Base-by-base conservation (phyloP, 768 basidiomycete species). In the Lactifluus hygrophoroides region DNA sequence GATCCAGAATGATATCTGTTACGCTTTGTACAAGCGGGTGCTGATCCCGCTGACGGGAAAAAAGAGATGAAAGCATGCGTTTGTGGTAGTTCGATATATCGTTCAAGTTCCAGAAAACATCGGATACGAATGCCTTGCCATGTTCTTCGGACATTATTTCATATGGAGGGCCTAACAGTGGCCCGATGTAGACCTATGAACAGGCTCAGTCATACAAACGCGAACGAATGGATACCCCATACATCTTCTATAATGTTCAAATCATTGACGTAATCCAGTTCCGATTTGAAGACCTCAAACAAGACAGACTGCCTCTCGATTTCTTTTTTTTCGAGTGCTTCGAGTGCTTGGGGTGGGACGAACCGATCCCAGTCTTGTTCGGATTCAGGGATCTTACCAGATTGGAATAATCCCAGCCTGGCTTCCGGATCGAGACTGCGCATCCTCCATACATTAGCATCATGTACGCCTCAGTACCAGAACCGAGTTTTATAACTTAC, bases 241-340 rank as follows among this genome's bases (percentile, higher is more conserved):
- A 90, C 90, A 69, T 89, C 78, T 73, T 82, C 72, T 62, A 88
- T 72, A 57, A 84, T 69, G 66, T 84, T 77, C 49, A 99, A 71
- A 71, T 97, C 95, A 30, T 79, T 70, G 11, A 93, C 86, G 69
- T 96, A 97, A 59, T 92, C 86, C 61, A 84, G 79, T 73, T 99
- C 96, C 0, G 87, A 84, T 69, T 90, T 86, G 71, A 97, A 85
- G 23, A 95, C 73, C 69, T 98, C 94, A 64, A 94, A 94, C 6
- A 99, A 78, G 38, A 84, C 82, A 25, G 84, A 88, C 69, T 97
- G 94, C 45, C 94, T 79, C 57, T 87, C 82, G 21, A 94, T 84
- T 69, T 96, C 93, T 50, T 80, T 70, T 67, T 85, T 82, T 25
- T 85, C 83, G 2, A 98, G 72, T 0, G 83, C 80, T 28, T 86